Evolutionary conservation across 164 flowering plant species (phyloP), one percentile per base, ranked within the genome.

Genomic region (Vitis labrusca): DNA sequence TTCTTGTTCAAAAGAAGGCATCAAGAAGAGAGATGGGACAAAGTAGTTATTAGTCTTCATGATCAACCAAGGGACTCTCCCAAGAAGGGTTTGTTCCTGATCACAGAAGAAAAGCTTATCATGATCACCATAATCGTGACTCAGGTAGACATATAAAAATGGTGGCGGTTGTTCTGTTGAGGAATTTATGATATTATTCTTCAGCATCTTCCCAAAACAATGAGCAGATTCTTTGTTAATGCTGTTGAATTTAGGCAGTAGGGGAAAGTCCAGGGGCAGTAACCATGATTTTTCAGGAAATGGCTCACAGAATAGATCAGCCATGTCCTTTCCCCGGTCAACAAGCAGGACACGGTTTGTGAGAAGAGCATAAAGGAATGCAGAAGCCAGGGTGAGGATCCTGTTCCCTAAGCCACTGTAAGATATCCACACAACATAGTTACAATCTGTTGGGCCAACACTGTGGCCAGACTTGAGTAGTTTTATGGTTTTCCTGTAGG

Each of bases 51-150:
- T 86, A 6, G 96, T 70, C 67, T 78, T 88, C 81, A 94, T 68
- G 17, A 92, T 67, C 85, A 94, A 64, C 94, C 94, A 89, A 47
- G 94, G 89, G n/a, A 88, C 80, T 56, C 74, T 82, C 29, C 64
- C 72, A 2, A 89, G 76, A 63, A 79, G 51, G 54, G 66, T 23
- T 65, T 92, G 97, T 58, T 89, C 87, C 69, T 80, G 81, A 58
- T 94, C 91, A 72, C 98, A 94, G 74, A 92, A 92, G 79, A 94
- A 94, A 23, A 83, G 87, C 80, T 89, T 91, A 68, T 92, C 97
- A 29, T 85, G 80, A 17, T 85, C 85, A 60, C 64, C 83, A 69
- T 89, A 92, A 63, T 90, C 89, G 73, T 89, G 92, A 59, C 63
- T 83, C 0, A 91, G 73, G 78, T 90, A 89, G 61, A 91, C 87